A percentile compares a stretch with the other conserved stretches of the same genome.
phyloP scores from a whole-genome alignment of 352 stramenopile genomes.

The Phytophthora aleatoria region DNA sequence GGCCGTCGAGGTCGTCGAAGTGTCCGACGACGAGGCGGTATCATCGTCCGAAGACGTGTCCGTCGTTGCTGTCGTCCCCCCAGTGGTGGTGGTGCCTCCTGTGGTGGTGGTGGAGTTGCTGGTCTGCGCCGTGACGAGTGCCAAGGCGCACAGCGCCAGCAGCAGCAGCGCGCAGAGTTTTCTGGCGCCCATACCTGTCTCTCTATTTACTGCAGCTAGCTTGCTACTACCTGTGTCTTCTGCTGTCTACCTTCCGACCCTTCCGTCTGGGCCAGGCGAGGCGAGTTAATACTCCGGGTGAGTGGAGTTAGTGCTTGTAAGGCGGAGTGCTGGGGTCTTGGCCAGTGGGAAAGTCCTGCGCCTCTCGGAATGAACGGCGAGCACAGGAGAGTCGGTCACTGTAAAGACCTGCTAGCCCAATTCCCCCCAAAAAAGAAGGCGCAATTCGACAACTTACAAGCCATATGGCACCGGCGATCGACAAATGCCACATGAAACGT shows the following conservation, averaged over 20 bases:
- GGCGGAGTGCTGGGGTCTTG: constrained; percentile 12
- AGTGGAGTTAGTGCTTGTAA: constrained; percentile 28
- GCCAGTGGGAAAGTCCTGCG: constrained; percentile 28
- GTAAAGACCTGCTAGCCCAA: constrained; percentile 30
- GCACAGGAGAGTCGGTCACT: constrained; percentile 29
- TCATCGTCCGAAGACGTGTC: not conserved
- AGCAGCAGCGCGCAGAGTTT: constrained; percentile 27
- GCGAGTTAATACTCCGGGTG: constrained; percentile 25
- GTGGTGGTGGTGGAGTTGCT: constrained; percentile 31
- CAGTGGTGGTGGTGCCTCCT: constrained; percentile 3
- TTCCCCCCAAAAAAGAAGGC: constrained; percentile 19
- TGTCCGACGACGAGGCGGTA: constrained; percentile 23
- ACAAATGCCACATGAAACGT: constrained; percentile 19
- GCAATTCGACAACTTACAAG: constrained; percentile 19
- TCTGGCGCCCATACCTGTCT: constrained; percentile 25
- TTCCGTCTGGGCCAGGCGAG: constrained; percentile 1
- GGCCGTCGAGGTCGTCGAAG: constrained; percentile 23
- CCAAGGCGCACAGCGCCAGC: constrained; percentile 28
- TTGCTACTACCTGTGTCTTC: constrained; percentile 19
- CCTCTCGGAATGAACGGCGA: constrained; percentile 22
- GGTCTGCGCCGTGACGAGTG: constrained; percentile 27
- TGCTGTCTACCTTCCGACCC: constrained; percentile 8
- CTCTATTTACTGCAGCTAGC: not conserved
- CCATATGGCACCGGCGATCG: constrained; percentile 23
- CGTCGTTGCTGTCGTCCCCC: not conserved